phyloP scores from a whole-genome alignment of 129 eudicot species.

The Kitagawia praeruptora region DNA sequence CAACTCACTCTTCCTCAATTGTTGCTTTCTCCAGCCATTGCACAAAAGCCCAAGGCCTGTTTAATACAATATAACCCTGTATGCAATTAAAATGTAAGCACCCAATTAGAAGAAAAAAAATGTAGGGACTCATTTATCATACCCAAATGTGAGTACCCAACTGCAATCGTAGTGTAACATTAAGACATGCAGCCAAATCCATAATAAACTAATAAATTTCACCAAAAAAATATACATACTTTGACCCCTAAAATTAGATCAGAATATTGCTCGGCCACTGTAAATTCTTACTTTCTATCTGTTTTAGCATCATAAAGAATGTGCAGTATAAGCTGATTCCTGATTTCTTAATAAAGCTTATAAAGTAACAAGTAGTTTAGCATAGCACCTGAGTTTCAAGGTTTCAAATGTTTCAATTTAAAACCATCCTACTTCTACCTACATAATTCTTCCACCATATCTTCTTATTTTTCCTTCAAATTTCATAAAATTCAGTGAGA shows the following conservation, averaged over 20 bases:
- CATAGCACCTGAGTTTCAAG: neutral
- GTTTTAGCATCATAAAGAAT: neutral
- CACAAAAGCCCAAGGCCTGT: slow-evolving; percentile 77
- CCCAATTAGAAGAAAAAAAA: neutral
- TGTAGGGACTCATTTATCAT: neutral
- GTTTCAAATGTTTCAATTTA: neutral
- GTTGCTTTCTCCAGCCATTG: slow-evolving; percentile 57
- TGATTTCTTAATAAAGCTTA: neutral
- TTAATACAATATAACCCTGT: slow-evolving; percentile 61
- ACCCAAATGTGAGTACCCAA: neutral
- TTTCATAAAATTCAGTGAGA: no score
- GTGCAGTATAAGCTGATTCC: neutral
- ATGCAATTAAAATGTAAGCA: slow-evolving; percentile 4
- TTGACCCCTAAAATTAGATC: neutral
- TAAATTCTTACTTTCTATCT: neutral
- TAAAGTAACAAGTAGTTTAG: neutral
- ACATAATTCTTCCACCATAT: neutral
- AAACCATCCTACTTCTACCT: neutral
- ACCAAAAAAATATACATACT: neutral
- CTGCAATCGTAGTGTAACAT: neutral
- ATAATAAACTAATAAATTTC: neutral
- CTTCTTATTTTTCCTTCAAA: no score
- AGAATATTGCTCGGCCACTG: neutral
- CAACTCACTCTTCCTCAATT: slow-evolving; percentile 59
- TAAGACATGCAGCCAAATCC: neutral